phyloP scores from a whole-genome alignment of 176 grass and related monocot species.

The Canna indica region DNA sequence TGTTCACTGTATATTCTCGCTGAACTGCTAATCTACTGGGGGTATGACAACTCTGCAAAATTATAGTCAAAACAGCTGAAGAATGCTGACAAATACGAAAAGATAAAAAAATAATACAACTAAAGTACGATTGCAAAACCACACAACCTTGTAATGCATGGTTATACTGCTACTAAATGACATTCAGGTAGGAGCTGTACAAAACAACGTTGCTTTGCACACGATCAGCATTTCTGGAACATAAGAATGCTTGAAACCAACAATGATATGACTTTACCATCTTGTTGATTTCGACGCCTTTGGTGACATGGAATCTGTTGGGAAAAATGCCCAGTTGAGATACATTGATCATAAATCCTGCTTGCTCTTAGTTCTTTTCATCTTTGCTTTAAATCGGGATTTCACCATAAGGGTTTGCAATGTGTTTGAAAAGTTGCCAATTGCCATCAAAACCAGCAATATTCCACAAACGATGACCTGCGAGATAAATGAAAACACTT shows the following conservation, averaged over 20 bases:
- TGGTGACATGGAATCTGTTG: neutral
- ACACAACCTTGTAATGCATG: neutral
- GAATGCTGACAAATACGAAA: neutral
- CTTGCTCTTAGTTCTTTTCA: slow-evolving; percentile 23
- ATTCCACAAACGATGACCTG: slow-evolving; percentile 23
- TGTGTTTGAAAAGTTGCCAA: slow-evolving; percentile 26
- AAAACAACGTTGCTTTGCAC: neutral
- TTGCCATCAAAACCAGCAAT: slow-evolving; percentile 26
- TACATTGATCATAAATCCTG: slow-evolving; percentile 10
- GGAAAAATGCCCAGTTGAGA: neutral
- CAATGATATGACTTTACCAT: neutral
- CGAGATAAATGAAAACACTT: neutral
- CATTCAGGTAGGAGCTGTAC: no score
- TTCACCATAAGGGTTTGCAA: slow-evolving; percentile 19
- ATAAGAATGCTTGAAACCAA: neutral
- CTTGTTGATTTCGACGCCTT: neutral
- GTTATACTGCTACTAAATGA: no score
- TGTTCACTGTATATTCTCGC: neutral
- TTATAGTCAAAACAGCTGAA: neutral
- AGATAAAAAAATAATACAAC: neutral
- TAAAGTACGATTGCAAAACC: neutral
- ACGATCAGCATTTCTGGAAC: neutral
- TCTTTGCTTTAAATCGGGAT: slow-evolving; percentile 24
- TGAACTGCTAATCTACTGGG: neutral
- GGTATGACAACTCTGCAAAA: neutral